A percentile compares a stretch with the other conserved stretches of the same genome.
These are phyloP conservation scores for Sextonia rubra DNA, from an alignment of 164 flowering plant genomes.

Conservation along the genomic window DNA sequence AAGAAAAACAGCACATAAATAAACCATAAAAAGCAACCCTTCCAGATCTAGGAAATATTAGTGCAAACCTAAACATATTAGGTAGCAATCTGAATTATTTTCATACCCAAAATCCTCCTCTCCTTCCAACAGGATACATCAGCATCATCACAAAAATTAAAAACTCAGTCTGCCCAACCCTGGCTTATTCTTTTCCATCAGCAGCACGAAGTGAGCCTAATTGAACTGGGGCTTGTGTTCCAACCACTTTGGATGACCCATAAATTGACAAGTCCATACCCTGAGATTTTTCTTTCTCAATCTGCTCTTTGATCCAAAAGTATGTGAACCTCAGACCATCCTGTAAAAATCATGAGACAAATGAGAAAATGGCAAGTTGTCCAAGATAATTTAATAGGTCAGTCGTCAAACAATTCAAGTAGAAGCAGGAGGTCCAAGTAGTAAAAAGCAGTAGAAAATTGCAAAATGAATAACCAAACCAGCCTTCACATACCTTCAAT, in stretches of 20 bases:
- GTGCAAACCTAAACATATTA: neutral
- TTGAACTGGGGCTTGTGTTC: conserved; percentile 96
- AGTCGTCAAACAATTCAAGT: neutral
- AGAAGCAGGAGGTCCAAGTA: neutral
- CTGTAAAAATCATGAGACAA: conserved; percentile 31
- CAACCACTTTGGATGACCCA: conserved; percentile 93
- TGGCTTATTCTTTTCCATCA: conserved; percentile 83
- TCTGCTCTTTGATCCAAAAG: conserved; percentile 93
- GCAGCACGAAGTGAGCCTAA: conserved; percentile 96
- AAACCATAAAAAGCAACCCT: neutral
- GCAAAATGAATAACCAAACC: neutral
- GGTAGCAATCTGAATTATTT: neutral
- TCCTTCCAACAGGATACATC: conserved; percentile 21
- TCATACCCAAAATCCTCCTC: neutral
- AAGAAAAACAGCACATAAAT: neutral
- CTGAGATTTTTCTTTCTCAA: conserved; percentile 76
- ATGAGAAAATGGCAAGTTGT: neutral
- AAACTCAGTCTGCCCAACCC: too few species aligned
- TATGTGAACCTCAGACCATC: conserved; percentile 92
- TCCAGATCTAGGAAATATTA: neutral
- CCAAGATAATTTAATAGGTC: neutral
- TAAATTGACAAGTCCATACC: conserved; percentile 66
- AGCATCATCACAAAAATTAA: conserved; percentile 11
- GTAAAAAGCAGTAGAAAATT: neutral
- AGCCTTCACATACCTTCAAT: conserved; percentile 57